Evolutionary conservation across 306 rosid species (phyloP).

Genomic region (Pyrus communis): DNA sequence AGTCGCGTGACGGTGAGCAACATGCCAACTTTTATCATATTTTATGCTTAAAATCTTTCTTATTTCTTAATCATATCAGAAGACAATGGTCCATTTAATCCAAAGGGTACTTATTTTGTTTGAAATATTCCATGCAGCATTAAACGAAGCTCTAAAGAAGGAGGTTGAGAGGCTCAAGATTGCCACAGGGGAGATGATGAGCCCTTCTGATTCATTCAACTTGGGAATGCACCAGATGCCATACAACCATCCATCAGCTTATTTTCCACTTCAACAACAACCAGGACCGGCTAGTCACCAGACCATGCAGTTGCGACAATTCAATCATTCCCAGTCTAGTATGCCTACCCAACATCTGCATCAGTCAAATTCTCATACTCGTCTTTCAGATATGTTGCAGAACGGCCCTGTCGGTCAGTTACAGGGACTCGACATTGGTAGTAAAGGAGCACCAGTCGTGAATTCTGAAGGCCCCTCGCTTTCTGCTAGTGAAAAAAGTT

Average conservation of each 20-base stretch:
- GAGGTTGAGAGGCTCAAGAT: constrained; percentile 94
- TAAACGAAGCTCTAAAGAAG: constrained; percentile 85
- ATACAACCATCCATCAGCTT: constrained; percentile 47
- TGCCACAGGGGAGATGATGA: constrained; percentile 84
- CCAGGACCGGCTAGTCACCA: constrained; percentile 52
- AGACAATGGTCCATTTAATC: background rate
- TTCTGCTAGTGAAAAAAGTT: constrained; percentile 90
- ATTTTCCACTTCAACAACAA: constrained; percentile 59
- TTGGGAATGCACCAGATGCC: constrained; percentile 78
- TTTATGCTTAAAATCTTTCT: background rate
- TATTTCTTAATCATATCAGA: background rate
- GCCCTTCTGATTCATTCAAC: constrained; percentile 65
- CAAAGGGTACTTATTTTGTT: background rate
- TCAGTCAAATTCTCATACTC: constrained; percentile 52
- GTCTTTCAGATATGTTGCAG: constrained; percentile 63
- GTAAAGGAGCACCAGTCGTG: constrained; percentile 52
- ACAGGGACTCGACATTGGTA: constrained; percentile 88
- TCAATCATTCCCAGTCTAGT: constrained; percentile 41
- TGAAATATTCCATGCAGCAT: constrained; percentile 42
- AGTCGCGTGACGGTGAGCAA: constrained; percentile 78
- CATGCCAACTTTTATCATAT: constrained; percentile 1
- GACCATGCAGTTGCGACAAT: constrained; percentile 52
- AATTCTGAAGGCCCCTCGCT: constrained; percentile 78
- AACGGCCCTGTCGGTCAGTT: constrained; percentile 74
- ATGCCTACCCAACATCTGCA: constrained; percentile 49